phyloP scores from a whole-genome alignment of 441 rosid species.

The Flueggea neowawraea region DNA sequence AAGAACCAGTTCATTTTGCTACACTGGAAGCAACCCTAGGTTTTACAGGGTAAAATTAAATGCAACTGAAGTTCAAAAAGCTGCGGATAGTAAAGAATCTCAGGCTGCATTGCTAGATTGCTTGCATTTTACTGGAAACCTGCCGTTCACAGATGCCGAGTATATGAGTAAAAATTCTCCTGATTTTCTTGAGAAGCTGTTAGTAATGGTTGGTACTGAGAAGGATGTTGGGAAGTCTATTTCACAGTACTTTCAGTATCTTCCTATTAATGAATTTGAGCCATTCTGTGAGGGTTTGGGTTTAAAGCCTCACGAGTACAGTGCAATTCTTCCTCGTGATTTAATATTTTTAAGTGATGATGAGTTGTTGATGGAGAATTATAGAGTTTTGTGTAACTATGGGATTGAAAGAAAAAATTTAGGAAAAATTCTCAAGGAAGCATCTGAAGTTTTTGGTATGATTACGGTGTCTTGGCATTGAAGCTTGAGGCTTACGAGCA shows the following conservation, averaged over 20 bases:
- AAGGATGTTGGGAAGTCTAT: constrained; percentile 29
- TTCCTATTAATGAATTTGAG: constrained; percentile 87
- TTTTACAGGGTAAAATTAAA: too few relatives aligned
- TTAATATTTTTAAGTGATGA: constrained; percentile 75
- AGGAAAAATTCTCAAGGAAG: constrained; percentile 61
- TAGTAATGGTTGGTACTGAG: constrained; percentile 19
- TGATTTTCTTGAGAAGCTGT: constrained; percentile 38
- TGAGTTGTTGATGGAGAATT: constrained; percentile 55
- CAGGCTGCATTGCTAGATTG: constrained; percentile 68
- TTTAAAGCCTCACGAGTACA: constrained; percentile 47
- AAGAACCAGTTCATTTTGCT: constrained; percentile 12
- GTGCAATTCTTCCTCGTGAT: constrained; percentile 44
- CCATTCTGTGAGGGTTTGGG: constrained; percentile 87
- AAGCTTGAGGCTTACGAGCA: constrained; percentile 61
- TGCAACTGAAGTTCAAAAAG: too few relatives aligned
- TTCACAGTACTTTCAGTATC: constrained; percentile 34
- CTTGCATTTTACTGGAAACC: constrained; percentile 57
- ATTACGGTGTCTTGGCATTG: constrained; percentile 42
- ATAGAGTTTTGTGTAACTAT: constrained; percentile 55
- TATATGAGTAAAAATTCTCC: constrained; percentile 66
- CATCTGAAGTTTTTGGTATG: constrained; percentile 49
- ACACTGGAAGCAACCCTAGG: constrained; percentile 27
- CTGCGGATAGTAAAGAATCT: too few relatives aligned
- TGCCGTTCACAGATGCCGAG: constrained; percentile 62
- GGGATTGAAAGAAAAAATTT: constrained; percentile 54